Evolutionary conservation across 129 eudicot species (phyloP).

Genomic region (Tagetes patula): DNA sequence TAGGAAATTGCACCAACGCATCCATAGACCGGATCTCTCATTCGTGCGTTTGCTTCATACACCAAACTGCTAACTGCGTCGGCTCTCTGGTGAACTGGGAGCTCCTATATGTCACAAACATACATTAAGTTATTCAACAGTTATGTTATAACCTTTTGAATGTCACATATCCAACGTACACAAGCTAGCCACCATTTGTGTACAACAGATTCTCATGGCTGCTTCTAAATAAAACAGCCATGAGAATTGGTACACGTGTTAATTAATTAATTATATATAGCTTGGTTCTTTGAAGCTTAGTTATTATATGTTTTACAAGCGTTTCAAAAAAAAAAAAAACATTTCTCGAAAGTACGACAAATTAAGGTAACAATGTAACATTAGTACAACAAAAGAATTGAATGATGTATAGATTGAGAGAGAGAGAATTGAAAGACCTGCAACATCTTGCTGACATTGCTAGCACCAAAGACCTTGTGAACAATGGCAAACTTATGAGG

Average conservation of each 20-base stretch:
- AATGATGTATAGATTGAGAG: not conserved
- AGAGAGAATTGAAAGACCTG: slow-evolving; percentile 49
- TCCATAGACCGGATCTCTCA: slow-evolving; percentile 91
- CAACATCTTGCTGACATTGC: slow-evolving; percentile 98
- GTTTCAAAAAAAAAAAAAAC: no score
- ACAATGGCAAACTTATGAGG: slow-evolving; percentile 98
- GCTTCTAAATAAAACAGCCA: not conserved
- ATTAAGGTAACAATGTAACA: not conserved
- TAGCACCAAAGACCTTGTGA: slow-evolving; percentile 96
- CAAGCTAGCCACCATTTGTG: no score
- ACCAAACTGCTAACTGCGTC: slow-evolving; percentile 96
- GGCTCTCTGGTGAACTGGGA: slow-evolving; percentile 81
- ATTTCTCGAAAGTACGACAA: slow-evolving; percentile 9
- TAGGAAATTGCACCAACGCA: slow-evolving; percentile 95
- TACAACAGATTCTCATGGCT: no score
- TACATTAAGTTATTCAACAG: slow-evolving; percentile 5
- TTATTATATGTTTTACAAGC: no score
- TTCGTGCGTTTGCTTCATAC: slow-evolving; percentile 86
- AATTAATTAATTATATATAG: no score
- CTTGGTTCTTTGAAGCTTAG: not conserved
- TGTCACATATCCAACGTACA: no score
- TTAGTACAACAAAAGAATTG: not conserved
- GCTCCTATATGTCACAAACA: slow-evolving; percentile 56
- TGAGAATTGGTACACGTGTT: no score
- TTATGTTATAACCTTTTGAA: no score